Percentiles rank a stretch among this genome's conserved stretches.
Conservation (phyloP, 2,329 filamentous ascomycete genomes). For the Diplocarpon mali region DNA sequence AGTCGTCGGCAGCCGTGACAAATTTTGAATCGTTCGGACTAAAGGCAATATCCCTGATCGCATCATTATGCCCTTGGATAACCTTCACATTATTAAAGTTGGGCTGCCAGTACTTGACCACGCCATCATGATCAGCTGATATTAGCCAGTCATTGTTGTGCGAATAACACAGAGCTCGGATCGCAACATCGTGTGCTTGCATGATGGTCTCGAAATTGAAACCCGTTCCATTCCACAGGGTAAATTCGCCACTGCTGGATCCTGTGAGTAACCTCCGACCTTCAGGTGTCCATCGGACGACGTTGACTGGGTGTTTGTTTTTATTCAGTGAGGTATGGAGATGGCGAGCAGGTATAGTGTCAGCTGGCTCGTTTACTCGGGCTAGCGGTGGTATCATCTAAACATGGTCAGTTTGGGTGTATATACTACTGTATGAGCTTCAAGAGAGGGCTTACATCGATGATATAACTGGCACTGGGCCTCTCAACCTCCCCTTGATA, state of each 20-base stretch:
- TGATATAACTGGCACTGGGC: slow-evolving; percentile 78
- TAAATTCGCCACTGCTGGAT: slow-evolving; percentile 95
- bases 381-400: slow-evolving; percentile 83
- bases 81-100: slow-evolving; percentile 99
- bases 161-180: slow-evolving; percentile 76
- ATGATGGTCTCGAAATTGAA: slow-evolving; percentile 99
- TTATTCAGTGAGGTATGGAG: slow-evolving; percentile 98
- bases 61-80: slow-evolving; percentile 80
- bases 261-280: slow-evolving; percentile 84
- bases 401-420: slow-evolving; percentile 8
- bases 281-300: slow-evolving; percentile 95
- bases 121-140: slow-evolving; percentile 87
- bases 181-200: slow-evolving; percentile 88
- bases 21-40: slow-evolving; percentile 93
- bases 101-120: slow-evolving; percentile 97
- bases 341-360: slow-evolving; percentile 88
- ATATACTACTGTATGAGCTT: not conserved
- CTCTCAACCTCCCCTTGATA: slow-evolving; percentile 69
- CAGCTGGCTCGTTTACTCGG: slow-evolving; percentile 61
- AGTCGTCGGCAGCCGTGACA: slow-evolving; percentile 90
- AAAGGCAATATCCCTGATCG: slow-evolving; percentile 85
- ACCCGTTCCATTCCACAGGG: slow-evolving; percentile 94
- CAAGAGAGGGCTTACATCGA: slow-evolving; percentile 54
- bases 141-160: slow-evolving; percentile 96
- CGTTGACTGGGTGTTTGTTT: slow-evolving; percentile 93